These are phyloP conservation scores for Aspergillus floridensis DNA, from an alignment of 2,329 filamentous ascomycete genomes.

Conservation along the genomic window DNA sequence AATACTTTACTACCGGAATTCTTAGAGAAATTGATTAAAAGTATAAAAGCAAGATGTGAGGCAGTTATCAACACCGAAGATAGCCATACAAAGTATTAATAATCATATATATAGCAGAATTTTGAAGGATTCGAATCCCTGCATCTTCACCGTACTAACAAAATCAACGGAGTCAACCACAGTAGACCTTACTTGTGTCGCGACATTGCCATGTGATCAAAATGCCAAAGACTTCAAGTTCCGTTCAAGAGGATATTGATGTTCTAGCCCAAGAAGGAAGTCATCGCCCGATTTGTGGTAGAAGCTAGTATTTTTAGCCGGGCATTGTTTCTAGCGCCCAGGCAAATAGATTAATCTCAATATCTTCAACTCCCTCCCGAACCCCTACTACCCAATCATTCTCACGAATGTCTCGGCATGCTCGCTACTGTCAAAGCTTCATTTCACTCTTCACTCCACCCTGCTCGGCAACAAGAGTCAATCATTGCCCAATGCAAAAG, in stretches of 20 bases:
- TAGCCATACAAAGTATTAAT: no score
- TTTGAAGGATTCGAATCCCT: no score
- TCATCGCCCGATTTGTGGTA: neutral
- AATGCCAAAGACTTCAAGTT: neutral
- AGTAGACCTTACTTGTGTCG: no score
- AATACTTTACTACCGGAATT: no score
- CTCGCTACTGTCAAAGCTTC: neutral
- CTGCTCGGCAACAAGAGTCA: neutral
- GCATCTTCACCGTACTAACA: no score
- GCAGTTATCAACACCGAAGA: no score
- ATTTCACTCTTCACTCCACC: neutral
- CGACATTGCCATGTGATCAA: no score
- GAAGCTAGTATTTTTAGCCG: neutral
- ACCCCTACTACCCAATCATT: neutral
- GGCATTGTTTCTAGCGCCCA: neutral
- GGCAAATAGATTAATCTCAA: neutral
- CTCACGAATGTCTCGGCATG: conserved; percentile 1
- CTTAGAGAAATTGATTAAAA: no score
- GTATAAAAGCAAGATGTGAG: no score
- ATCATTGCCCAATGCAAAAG: neutral
- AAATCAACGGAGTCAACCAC: no score
- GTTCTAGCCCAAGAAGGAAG: neutral
- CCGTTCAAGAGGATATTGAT: neutral
- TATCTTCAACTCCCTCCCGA: neutral
- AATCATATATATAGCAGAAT: no score